Evolutionary conservation across 371 early-diverging fungal genomes (phyloP).

Genomic region (Vairimorpha apis): DNA sequence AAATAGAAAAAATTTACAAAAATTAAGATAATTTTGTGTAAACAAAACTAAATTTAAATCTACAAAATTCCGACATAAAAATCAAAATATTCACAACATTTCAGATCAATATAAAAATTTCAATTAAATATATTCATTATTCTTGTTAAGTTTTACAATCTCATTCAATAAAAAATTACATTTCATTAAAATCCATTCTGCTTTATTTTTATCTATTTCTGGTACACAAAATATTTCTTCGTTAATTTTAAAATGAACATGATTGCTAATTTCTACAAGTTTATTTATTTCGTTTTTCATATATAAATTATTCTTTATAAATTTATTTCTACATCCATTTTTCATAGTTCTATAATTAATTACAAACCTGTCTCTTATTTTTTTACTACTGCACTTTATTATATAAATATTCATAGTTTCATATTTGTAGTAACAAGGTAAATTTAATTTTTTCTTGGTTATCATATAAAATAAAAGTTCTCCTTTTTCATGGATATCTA

Average conservation of each 20-base stretch:
- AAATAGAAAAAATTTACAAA: too few species aligned
- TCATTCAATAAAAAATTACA: constrained; percentile 1
- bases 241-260: too few species aligned
- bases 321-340: too few species aligned
- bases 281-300: too few species aligned
- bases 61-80: too few species aligned
- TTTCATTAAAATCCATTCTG: constrained; percentile 5
- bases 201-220: background rate
- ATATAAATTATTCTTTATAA: too few species aligned
- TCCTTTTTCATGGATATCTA: constrained; percentile 7
- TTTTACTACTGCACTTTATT: background rate
- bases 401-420: background rate
- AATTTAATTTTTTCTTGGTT: background rate
- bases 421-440: background rate
- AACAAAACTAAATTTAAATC: too few species aligned
- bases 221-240: background rate
- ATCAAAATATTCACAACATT: too few species aligned
- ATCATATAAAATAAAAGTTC: background rate
- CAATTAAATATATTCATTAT: background rate
- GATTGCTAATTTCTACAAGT: too few species aligned
- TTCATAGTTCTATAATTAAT: background rate
- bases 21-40: too few species aligned
- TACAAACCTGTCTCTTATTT: background rate
- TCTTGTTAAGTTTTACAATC: background rate
- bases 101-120: background rate